Evolutionary conservation across 2,329 filamentous ascomycete genomes (phyloP).

Genomic region (Fusarium dlaminii): DNA sequence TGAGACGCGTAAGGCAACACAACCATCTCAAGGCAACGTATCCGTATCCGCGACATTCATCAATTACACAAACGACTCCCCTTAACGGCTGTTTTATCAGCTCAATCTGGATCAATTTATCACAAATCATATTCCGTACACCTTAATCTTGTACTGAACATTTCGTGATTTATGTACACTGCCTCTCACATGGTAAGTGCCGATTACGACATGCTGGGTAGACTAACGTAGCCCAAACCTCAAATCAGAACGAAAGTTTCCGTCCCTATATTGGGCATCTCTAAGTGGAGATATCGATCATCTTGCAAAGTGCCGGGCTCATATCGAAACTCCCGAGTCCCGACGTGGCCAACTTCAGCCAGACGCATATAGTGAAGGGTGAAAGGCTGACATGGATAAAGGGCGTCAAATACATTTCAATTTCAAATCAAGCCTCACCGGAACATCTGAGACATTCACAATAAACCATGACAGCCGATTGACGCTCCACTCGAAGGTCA

Average conservation of each 20-base stretch:
- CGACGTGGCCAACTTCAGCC: not conserved
- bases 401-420: slow-evolving; percentile 1
- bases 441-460: slow-evolving; percentile 20
- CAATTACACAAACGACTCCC: not conserved
- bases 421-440: slow-evolving; percentile 27
- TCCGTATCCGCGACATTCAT: slow-evolving; percentile 22
- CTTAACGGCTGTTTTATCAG: slow-evolving; percentile 4
- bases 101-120: slow-evolving; percentile 1
- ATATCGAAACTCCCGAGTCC: not conserved
- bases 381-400: not conserved
- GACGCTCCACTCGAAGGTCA: not conserved
- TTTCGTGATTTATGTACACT: not conserved
- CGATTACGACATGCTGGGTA: not conserved
- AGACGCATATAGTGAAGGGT: not conserved
- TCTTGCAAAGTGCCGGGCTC: not conserved
- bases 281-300: not conserved
- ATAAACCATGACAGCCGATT: not conserved
- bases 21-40: slow-evolving; percentile 21
- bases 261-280: not conserved
- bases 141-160: not conserved
- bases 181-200: not conserved
- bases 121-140: slow-evolving; percentile 2
- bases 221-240: not conserved
- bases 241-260: not conserved
- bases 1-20: slow-evolving; percentile 12